Base-by-base conservation (phyloP, 2,329 filamentous ascomycete genomes). In the Calonectria leucothoes region DNA sequence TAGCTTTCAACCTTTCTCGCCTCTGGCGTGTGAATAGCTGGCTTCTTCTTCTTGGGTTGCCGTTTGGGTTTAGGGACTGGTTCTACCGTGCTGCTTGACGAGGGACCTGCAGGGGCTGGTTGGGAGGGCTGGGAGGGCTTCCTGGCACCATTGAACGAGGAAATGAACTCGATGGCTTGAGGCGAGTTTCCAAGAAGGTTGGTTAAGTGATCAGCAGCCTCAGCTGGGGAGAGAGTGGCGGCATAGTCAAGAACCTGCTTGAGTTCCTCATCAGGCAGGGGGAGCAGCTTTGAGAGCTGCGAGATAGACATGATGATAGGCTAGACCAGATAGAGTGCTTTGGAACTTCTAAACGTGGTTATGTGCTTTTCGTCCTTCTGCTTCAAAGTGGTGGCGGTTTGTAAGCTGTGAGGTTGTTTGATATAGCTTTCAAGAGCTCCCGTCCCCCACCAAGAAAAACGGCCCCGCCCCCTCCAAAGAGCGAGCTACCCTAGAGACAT, bases 111-210 rank as follows among this genome's bases (percentile, higher is more conserved):
- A 3, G 80, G 52, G 3, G 78, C 71, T 12, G 35, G 6, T 3
- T 80, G 52, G 3, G 78, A 71, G 2, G 82, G 72, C 10, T 80
- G 83, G 1, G 86, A 87, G 25, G 87, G 87, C 77, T 88, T 84
- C 65, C 91, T 85, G 23, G 87, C 91, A 4, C 93, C 90, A 82
- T 98, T 98, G 83, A 96, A 96, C 23, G 92, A 93, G 0, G 94
- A 91, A 76, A 96, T 93, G 82, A 95, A 97, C 79, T 95, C 93
- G 74, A 95, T 86, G 49, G 88, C 90, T 78, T 94, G 92, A 1
- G 95, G 91, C 8, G 94, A 95, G 83, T 98, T 95, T 64, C 96
- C 97, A 0, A 99, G 90, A 67, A 99, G 88, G 81, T 97, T 95
- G 83, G 93, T 94, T 74, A 99, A 93, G 84, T 98, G 95, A 51